Conservation (phyloP, 2,329 filamentous ascomycete species). For the Thielaviopsis musarum region DNA sequence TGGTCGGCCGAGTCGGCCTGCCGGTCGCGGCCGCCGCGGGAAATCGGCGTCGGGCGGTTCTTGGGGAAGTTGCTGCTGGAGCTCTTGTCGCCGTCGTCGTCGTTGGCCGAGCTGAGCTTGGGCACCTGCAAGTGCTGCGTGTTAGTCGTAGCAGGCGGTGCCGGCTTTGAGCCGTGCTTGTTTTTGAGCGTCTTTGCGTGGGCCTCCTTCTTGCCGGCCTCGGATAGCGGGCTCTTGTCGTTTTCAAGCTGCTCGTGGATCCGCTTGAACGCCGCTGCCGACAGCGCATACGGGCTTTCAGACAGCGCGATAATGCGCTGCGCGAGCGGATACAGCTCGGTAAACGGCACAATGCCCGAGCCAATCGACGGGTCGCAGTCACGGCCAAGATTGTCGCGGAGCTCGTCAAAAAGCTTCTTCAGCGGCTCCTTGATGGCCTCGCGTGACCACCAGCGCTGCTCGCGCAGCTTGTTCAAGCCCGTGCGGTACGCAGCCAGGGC, state of each 20-base stretch:
- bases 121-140: conserved; percentile 4
- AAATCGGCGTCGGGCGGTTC: neutral
- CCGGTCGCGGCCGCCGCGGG: conserved; percentile 6
- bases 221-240: conserved; percentile 3
- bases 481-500: conserved; percentile 3
- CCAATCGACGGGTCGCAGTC: conserved; percentile 14
- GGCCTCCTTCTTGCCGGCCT: conserved; percentile 8
- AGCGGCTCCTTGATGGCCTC: conserved; percentile 11
- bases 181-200: conserved; percentile 1
- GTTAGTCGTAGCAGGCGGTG: neutral
- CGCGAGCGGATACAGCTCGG: conserved; percentile 10
- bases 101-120: neutral
- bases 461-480: neutral
- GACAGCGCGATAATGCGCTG: conserved; percentile 6
- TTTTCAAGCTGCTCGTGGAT: conserved; percentile 5
- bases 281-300: conserved; percentile 7
- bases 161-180: neutral
- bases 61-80: neutral
- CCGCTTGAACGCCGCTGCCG: conserved; percentile 2
- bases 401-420: conserved; percentile 9
- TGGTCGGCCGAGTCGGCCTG: neutral
- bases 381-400: conserved; percentile 8
- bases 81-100: neutral
- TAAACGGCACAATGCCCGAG: conserved; percentile 17
- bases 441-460: conserved; percentile 11